Evolutionary conservation across 768 basidiomycete species (phyloP), one percentile per base, ranked within the genome.

Genomic region (Lactarius hengduanensis): DNA sequence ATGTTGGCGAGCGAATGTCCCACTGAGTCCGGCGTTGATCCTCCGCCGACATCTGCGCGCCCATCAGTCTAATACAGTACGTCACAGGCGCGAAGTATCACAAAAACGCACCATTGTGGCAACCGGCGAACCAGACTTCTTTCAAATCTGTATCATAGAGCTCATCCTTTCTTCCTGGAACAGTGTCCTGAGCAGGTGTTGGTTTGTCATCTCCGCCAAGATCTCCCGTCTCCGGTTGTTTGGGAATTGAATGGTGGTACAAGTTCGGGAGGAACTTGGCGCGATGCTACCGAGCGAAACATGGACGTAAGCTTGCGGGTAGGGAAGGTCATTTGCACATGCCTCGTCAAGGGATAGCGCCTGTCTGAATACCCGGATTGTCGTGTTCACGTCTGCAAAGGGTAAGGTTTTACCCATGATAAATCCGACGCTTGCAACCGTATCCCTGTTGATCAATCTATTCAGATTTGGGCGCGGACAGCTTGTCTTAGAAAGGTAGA

Each of bases 281-380:
- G 41, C 90, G 88, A 65, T 80, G 87, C 87, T 91, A 56, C 18
- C 38, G 32, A n/a, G n/a, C n/a, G 28, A 43, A 13, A 2, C 0
- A 28, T n/a, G 9, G 28, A 59, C 3, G 20, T 66, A 3, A 58
- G 47, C 32, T 22, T 26, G 22, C 13, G 36, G 36, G n/a, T 8
- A 54, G 30, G 36, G 18, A 28, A 60, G 30, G 30, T 18, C 32
- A 32, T 32, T 7, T 32, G 6, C 32, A 72, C 79, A 61, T 66
- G 88, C 89, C 78, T 92, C 91, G 68, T 93, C 90, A 45, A 94
- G 82, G 11, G 91, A 79, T 22, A 92, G 77, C 0, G 91, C 92
- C 56, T 94, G 92, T 16, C 92, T 80, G 75, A 93, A 92, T 3
- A 81, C 83, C 77, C 81, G 86, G 73, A 93, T 87, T 13, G 81